Percentiles rank a stretch among this genome's conserved stretches.
Conservation (phyloP, 2,329 filamentous ascomycete genomes). For the Endothia cerciana region DNA sequence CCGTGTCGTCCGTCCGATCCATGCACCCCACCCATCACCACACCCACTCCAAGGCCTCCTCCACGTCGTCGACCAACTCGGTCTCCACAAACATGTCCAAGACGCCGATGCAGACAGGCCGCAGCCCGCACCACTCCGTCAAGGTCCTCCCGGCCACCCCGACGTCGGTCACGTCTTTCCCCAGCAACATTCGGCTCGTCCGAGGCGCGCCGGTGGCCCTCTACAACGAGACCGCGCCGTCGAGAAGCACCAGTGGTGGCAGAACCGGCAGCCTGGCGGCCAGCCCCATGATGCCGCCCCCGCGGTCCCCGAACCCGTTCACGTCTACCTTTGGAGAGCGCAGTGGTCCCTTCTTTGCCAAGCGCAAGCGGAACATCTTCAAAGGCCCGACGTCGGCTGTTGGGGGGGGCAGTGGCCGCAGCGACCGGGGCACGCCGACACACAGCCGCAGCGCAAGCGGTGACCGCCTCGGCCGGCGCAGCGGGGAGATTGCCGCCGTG, state of each 20-base stretch:
- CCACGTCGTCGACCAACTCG: slow-evolving; percentile 81
- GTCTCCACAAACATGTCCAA: slow-evolving; percentile 71
- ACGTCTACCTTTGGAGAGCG: slow-evolving; percentile 46
- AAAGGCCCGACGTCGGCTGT: slow-evolving; percentile 75
- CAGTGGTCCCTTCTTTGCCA: slow-evolving; percentile 67
- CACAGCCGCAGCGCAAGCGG: slow-evolving; percentile 65
- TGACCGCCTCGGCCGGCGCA: slow-evolving; percentile 65
- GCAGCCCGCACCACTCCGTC: slow-evolving; percentile 85
- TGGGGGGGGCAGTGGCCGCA: slow-evolving; percentile 44
- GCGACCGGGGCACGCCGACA: slow-evolving; percentile 34
- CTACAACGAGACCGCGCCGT: slow-evolving; percentile 64
- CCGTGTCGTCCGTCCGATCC: slow-evolving; percentile 88
- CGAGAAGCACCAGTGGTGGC: not conserved
- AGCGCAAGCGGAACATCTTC: slow-evolving; percentile 79
- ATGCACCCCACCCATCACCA: slow-evolving; percentile 76
- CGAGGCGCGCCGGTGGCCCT: slow-evolving; percentile 59
- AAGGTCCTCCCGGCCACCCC: slow-evolving; percentile 95
- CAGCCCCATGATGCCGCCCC: slow-evolving; percentile 44
- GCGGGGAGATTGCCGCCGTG: slow-evolving; percentile 72
- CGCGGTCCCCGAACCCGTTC: slow-evolving; percentile 59
- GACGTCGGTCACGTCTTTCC: slow-evolving; percentile 68
- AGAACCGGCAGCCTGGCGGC: slow-evolving; percentile 37
- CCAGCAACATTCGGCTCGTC: slow-evolving; percentile 83
- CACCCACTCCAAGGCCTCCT: slow-evolving; percentile 91
- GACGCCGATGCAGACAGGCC: slow-evolving; percentile 63